Conservation (phyloP, 208 protist genomes). For the Novymonas esmeraldas region DNA sequence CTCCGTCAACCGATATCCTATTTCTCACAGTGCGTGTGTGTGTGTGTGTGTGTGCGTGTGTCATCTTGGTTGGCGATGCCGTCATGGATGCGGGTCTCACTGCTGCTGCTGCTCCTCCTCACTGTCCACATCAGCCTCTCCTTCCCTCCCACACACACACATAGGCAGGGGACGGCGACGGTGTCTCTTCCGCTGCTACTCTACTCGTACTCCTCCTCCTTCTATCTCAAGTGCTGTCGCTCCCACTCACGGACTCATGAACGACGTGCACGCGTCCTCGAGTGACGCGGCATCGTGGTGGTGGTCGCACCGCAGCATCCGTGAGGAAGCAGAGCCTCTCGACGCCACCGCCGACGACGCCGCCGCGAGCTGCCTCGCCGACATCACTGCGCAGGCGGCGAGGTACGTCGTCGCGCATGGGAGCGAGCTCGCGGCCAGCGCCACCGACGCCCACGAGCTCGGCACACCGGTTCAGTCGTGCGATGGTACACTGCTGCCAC, state of each 20-base stretch:
- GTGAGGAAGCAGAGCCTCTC: constrained; percentile 42
- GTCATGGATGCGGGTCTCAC: too few species aligned
- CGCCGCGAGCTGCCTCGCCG: constrained; percentile 15
- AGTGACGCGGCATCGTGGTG: constrained; percentile 27
- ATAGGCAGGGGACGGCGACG: too few species aligned
- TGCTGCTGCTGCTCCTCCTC: too few species aligned
- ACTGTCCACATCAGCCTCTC: too few species aligned
- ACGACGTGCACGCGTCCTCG: not conserved
- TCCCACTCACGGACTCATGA: constrained; percentile 7
- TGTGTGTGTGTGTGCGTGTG: too few species aligned
- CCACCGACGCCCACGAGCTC: not conserved
- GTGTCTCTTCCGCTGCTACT: too few species aligned
- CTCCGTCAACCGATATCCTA: not conserved
- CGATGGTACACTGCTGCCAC: constrained; percentile 14
- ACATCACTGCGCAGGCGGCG: constrained; percentile 19
- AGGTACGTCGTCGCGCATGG: constrained; percentile 9
- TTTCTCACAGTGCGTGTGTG: too few species aligned
- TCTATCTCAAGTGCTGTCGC: too few species aligned
- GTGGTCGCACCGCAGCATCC: constrained; percentile 64
- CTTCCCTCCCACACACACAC: too few species aligned
- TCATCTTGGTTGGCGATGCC: too few species aligned
- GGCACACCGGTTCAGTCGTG: not conserved
- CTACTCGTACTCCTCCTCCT: too few species aligned
- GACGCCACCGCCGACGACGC: constrained; percentile 46
- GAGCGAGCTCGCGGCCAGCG: not conserved